These are phyloP conservation scores for Tetrapisispora fleetii DNA, from an alignment of 805 yeast genomes.

Conservation along the genomic window DNA sequence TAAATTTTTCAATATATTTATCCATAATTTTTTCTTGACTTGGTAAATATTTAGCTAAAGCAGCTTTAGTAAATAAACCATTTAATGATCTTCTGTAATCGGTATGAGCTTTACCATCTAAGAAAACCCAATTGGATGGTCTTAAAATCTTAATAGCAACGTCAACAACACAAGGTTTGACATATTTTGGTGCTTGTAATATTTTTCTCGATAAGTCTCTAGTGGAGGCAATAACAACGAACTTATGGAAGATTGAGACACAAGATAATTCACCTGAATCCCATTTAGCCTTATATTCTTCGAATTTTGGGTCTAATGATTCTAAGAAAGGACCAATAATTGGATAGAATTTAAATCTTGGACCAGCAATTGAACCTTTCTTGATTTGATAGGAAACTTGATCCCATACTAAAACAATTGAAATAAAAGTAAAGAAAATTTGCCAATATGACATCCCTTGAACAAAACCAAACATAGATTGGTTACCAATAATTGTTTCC, in stretches of 20 bases:
- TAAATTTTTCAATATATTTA: slow-evolving; percentile 59
- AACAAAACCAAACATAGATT: background rate
- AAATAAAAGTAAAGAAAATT: slow-evolving; percentile 37
- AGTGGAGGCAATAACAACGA: slow-evolving; percentile 85
- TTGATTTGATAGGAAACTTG: slow-evolving; percentile 68
- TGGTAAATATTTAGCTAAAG: slow-evolving; percentile 77
- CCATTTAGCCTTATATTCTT: slow-evolving; percentile 90
- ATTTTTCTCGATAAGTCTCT: slow-evolving; percentile 85
- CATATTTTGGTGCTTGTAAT: slow-evolving; percentile 73
- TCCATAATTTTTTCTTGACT: slow-evolving; percentile 80
- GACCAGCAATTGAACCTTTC: slow-evolving; percentile 90
- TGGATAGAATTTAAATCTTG: slow-evolving; percentile 81
- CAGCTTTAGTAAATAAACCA: slow-evolving; percentile 77
- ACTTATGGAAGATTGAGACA: slow-evolving; percentile 96
- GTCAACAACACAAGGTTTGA: slow-evolving; percentile 96
- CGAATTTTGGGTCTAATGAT: slow-evolving; percentile 89
- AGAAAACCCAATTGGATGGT: slow-evolving; percentile 95
- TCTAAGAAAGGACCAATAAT: slow-evolving; percentile 94
- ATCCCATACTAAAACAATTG: slow-evolving; percentile 50
- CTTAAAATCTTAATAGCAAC: slow-evolving; percentile 89
- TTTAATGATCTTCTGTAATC: slow-evolving; percentile 89
- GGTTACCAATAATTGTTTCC: background rate
- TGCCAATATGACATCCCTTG: slow-evolving; percentile 13
- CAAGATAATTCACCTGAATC: slow-evolving; percentile 88
- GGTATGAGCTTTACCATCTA: slow-evolving; percentile 90